Base-by-base conservation (phyloP, 805 yeast genomes). In the Metschnikowia cerradonensis region DNA sequence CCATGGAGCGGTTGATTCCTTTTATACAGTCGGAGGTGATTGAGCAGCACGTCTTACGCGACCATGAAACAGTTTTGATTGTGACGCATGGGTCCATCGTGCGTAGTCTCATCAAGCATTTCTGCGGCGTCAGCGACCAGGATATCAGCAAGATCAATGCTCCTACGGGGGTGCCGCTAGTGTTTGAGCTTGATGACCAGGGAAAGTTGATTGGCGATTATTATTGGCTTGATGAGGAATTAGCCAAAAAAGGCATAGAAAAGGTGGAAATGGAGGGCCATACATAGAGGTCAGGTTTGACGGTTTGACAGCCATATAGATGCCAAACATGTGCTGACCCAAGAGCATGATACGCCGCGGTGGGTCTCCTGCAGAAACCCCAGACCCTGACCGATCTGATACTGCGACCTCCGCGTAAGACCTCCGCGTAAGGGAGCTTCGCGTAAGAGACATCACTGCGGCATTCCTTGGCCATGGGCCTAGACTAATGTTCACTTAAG, bases 161-260 rank as follows among this genome's bases (percentile, higher is more conserved):
- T 2, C 77, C 78, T 17, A 73, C 77, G 1, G 78, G 77, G 1
- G 67, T 73, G 3, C 78, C 78, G 8, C 58, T 72, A n/a, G 71
- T 72, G 22, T 73, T 73, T 55, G 77, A 73, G 50, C 51, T 72
- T 7, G 62, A 68, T 49, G 70, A 69, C 40, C 49, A 56, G 6
- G 71, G 70, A 6, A 53, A 58, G 15, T 54, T 67, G 42, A 49
- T 61, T 5, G 62, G 61, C 40, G 64, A 63, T 33, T 66, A 65
- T 54, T 71, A 73, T 53, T 73, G 73, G 54, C 61, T 73, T 48
- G 77, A 73, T 56, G 61, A 67, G 49, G 76, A 71, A 50, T 59
- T 67, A 51, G 78, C 78, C 1, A 56, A 63, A 44, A 56, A 58
- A 53, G 71, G 74, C 1, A 73, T 73, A n/a, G 70, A 52, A 33